Evolutionary conservation across 805 yeast genomes (phyloP), one percentile per base, ranked within the genome.

Genomic region (Jamesozyma lodderae): DNA sequence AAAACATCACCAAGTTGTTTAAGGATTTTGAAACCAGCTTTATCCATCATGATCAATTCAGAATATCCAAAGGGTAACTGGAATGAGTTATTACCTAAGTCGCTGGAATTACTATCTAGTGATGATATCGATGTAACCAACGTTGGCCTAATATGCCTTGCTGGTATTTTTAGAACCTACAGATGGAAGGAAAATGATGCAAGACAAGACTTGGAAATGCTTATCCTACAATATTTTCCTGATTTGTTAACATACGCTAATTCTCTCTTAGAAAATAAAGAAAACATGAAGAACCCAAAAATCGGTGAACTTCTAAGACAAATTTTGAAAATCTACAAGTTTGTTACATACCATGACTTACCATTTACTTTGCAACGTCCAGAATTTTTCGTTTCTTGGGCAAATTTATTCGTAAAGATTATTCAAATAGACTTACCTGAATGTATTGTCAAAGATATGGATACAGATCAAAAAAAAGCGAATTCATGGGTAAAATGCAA

Each of bases 241-340:
- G 69, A 70, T 13, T 63, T 88, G 36, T 62, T 86, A 31, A 64
- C 64, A 23, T 75, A 86, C 38, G 94, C 87, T 3, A 75, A 75
- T 38, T 66, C 68, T 20, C 64, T 71, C 22, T 47, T 56, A 31
- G 66, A 69, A 31, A 63, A 62, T 15, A 63, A 69, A 16, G 45
- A 52, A 4, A 58, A 57, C 30, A 41, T 59, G 35, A 41, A 48
- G 23, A 40, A 52, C 31, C 46, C 55, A 3, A 72, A 73, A 34
- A 52, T 62, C 7, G 88, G 86, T 15, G 94, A 85, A 46, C 78
- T 88, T 67, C 63, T 85, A 32, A 81, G 81, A 47, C 66, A 80
- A 45, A 69, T 84, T 16, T 61, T 88, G 40, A 90, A 90, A 54
- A 68, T 74, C 41, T 84, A 77, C 67, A 88, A 88, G 57, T 82